Conservation (phyloP, 2,329 filamentous ascomycete species). For the Coniochaeta prunicola region DNA sequence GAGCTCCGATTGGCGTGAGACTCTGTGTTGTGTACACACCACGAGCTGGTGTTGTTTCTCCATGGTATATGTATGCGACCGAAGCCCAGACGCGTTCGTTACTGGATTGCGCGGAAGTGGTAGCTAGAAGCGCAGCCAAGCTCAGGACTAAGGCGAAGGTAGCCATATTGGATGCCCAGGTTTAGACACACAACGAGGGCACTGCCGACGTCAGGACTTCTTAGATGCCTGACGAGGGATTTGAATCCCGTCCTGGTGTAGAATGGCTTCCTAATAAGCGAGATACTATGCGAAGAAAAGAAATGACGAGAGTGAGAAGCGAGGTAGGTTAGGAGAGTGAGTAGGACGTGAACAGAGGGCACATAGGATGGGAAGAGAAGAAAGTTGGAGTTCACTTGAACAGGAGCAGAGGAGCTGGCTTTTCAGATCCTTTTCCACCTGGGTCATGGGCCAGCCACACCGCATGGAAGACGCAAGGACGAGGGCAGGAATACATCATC, state of each 20-base stretch:
- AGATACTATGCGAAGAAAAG: neutral
- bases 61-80: constrained; percentile 41
- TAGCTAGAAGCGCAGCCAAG: constrained; percentile 16
- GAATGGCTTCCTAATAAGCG: neutral
- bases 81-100: constrained; percentile 40
- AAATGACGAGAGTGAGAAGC: neutral
- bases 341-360: neutral
- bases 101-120: constrained; percentile 21
- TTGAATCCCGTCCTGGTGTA: neutral
- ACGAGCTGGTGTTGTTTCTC: constrained; percentile 41
- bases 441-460: neutral
- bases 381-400: neutral
- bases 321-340: neutral
- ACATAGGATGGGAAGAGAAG: neutral
- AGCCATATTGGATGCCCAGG: constrained; percentile 10
- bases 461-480: neutral
- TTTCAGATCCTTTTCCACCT: neutral
- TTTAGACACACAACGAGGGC: neutral
- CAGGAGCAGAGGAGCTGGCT: neutral
- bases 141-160: constrained; percentile 10
- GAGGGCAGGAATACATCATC: neutral
- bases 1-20: constrained; percentile 46
- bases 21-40: constrained; percentile 15
- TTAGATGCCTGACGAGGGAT: neutral
- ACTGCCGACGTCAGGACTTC: neutral